These are phyloP conservation scores for Diospyros lotus DNA, from an alignment of 148 eudicot species.

Conservation along the genomic window DNA sequence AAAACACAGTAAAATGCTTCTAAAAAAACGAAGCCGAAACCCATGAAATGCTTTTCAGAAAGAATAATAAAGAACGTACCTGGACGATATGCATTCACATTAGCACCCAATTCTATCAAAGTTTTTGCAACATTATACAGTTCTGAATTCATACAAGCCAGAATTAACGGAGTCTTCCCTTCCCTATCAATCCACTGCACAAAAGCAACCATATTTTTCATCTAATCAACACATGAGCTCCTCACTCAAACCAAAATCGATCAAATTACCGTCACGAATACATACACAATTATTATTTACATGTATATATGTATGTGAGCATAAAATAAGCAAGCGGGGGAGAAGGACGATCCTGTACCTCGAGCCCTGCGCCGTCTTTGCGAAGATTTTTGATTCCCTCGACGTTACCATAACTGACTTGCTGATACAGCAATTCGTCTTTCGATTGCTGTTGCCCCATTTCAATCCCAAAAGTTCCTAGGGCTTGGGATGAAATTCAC, in stretches of 20 bases:
- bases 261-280: background rate
- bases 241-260: background rate
- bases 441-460: slow-evolving; percentile 92
- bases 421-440: slow-evolving; percentile 79
- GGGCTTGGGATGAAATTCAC: background rate
- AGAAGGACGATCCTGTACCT: slow-evolving; percentile 38
- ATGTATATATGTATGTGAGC: background rate
- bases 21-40: background rate
- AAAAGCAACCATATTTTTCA: slow-evolving; percentile 8
- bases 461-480: background rate
- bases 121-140: slow-evolving; percentile 69
- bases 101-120: slow-evolving; percentile 90
- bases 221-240: background rate
- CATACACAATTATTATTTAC: background rate
- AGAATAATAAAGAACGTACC: slow-evolving; percentile 35
- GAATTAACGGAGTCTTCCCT: slow-evolving; percentile 87
- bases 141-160: slow-evolving; percentile 64
- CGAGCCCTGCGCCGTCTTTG: slow-evolving; percentile 78
- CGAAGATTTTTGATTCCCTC: slow-evolving; percentile 77
- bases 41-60: background rate
- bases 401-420: slow-evolving; percentile 58
- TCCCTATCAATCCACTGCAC: slow-evolving; percentile 83
- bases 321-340: background rate
- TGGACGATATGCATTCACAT: slow-evolving; percentile 84
- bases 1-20: background rate